Conservation (phyloP, 202 grass and related monocot species). For the Setaria viridis region DNA sequence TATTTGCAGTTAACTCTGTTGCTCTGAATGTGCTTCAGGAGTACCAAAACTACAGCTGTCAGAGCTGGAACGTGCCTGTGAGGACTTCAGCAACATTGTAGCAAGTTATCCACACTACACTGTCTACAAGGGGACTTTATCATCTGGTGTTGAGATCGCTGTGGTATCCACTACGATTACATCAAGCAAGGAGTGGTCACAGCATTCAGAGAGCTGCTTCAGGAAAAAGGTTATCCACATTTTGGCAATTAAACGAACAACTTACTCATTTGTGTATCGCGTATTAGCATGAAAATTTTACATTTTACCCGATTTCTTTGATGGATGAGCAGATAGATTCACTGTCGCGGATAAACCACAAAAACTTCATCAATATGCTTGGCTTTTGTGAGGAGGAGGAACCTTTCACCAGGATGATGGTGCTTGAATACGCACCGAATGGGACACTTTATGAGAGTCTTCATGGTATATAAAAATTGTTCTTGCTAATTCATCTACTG, state of each 20-base stretch:
- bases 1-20: background rate
- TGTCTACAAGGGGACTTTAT: constrained; percentile 81
- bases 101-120: constrained; percentile 59
- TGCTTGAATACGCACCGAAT: constrained; percentile 73
- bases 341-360: constrained; percentile 77
- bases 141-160: constrained; percentile 77
- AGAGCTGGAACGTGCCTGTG: constrained; percentile 75
- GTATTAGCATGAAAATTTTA: background rate
- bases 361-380: constrained; percentile 83
- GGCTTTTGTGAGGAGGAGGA: constrained; percentile 86
- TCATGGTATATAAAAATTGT: constrained; percentile 50
- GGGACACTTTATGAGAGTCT: constrained; percentile 80
- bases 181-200: constrained; percentile 70
- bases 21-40: constrained; percentile 49
- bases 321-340: constrained; percentile 59
- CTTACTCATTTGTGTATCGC: background rate
- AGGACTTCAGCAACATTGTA: constrained; percentile 83
- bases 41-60: constrained; percentile 65
- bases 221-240: constrained; percentile 65
- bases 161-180: constrained; percentile 64
- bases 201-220: constrained; percentile 66
- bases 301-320: background rate
- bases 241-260: background rate
- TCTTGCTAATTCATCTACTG: background rate
- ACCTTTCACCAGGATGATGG: constrained; percentile 88